Conservation (phyloP, 1,284 basidiomycete genomes). For the Trametes sp. region DNA sequence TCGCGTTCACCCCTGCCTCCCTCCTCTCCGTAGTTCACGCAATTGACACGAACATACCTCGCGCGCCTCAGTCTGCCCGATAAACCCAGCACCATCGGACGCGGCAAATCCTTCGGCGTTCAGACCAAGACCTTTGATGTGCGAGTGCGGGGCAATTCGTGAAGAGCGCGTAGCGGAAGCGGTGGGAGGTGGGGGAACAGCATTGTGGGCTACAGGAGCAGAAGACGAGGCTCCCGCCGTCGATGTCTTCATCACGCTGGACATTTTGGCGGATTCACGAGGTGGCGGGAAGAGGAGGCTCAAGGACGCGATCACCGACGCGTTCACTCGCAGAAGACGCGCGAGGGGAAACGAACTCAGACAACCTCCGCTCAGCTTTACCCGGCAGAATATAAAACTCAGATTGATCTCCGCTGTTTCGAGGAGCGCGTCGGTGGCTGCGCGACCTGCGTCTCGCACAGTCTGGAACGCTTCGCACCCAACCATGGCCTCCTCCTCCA, state of each 20-base stretch:
- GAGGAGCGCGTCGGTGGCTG: conserved; percentile 12
- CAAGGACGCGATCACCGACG: conserved; percentile 15
- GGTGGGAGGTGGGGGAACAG: conserved; percentile 70
- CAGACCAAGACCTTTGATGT: conserved; percentile 96
- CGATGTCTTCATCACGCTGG: conserved; percentile 35
- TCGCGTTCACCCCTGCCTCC: conserved; percentile 4
- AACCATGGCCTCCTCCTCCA: conserved; percentile 36
- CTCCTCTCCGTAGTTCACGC: not conserved
- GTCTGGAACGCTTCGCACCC: conserved; percentile 9
- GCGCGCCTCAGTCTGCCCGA: conserved; percentile 90
- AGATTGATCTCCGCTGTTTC: conserved; percentile 16
- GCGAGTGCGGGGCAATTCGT: conserved; percentile 92
- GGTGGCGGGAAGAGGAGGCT: conserved; percentile 1
- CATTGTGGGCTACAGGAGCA: conserved; percentile 73
- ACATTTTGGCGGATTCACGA: conserved; percentile 24
- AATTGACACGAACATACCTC: conserved; percentile 77
- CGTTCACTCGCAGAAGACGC: conserved; percentile 7
- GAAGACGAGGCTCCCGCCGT: conserved; percentile 47
- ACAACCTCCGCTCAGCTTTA: not conserved
- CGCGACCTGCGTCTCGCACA: not conserved
- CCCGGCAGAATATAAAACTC: not conserved
- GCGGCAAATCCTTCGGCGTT: conserved; percentile 85
- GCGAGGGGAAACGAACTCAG: conserved; percentile 2
- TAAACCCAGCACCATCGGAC: conserved; percentile 83
- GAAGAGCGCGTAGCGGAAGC: conserved; percentile 73